Evolutionary conservation across 371 early-diverging fungal species (phyloP).

Genomic region (Fennellomyces sp.): DNA sequence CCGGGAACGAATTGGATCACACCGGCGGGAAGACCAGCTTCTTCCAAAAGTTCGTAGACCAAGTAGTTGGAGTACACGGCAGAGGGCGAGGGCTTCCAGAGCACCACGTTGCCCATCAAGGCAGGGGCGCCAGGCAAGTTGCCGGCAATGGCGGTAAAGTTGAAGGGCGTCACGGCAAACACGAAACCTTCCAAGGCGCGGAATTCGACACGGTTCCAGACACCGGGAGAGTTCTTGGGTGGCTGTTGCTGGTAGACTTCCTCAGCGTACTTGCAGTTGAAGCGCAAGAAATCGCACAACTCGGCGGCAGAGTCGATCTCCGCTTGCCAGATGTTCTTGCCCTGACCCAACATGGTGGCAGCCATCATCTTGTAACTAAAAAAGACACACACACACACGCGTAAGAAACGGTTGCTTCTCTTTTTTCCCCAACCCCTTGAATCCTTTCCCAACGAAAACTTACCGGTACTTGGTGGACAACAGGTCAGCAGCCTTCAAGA

Average conservation of each 20-base stretch:
- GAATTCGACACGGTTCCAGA: conserved; percentile 97
- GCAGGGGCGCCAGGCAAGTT: conserved; percentile 95
- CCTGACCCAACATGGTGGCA: conserved; percentile 98
- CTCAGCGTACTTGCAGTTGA: conserved; percentile 94
- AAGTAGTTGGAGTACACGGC: conserved; percentile 93
- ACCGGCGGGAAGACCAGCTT: conserved; percentile 97
- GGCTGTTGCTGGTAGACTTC: conserved; percentile 95
- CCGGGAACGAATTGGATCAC: conserved; percentile 98
- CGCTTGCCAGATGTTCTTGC: conserved; percentile 99
- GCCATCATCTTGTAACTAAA: conserved; percentile 85
- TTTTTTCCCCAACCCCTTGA: not conserved
- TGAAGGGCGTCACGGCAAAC: conserved; percentile 96
- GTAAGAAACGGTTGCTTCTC: not conserved
- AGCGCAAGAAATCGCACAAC: conserved; percentile 93
- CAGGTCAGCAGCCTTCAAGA: conserved; percentile 97
- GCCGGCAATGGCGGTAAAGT: conserved; percentile 99
- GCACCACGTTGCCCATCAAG: conserved; percentile 95
- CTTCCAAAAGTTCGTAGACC: conserved; percentile 85
- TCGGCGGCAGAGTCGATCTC: conserved; percentile 98
- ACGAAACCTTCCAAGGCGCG: conserved; percentile 97
- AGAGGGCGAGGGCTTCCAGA: conserved; percentile 96
- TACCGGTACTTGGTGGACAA: conserved; percentile 88
- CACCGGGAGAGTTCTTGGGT: conserved; percentile 81
- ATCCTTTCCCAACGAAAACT: conserved; percentile 12
- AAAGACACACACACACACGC: not conserved